phyloP scores from a whole-genome alignment of 2,329 filamentous ascomycete species.

The Dendrostoma leiphaemia region DNA sequence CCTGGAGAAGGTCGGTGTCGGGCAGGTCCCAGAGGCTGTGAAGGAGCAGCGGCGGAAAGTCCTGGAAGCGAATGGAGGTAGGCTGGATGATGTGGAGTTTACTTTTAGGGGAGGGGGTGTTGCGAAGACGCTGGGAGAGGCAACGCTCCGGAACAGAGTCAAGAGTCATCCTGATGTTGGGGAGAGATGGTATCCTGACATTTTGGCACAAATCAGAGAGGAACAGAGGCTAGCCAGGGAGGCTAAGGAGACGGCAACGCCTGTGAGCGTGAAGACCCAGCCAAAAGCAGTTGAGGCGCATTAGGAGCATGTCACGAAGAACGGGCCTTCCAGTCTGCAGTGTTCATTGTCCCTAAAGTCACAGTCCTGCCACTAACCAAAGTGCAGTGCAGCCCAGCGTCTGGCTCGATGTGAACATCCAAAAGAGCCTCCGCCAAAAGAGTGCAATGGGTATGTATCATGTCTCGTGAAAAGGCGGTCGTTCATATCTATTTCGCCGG shows the following conservation, averaged over 20 bases:
- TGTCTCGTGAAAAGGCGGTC: too few relatives aligned
- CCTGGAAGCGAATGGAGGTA: constrained; percentile 53
- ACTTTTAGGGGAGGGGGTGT: constrained; percentile 72
- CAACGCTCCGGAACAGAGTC: constrained; percentile 78
- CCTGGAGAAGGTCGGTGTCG: constrained; percentile 61
- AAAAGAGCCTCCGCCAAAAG: too few relatives aligned
- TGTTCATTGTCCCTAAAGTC: neutral
- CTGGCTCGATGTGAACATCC: too few relatives aligned
- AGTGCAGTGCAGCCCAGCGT: too few relatives aligned
- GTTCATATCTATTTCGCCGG: too few relatives aligned
- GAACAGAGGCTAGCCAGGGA: constrained; percentile 48
- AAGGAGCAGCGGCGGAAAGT: constrained; percentile 59
- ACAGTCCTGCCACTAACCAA: too few relatives aligned
- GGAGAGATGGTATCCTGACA: constrained; percentile 74
- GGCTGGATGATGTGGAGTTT: constrained; percentile 78
- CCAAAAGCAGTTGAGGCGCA: constrained; percentile 38
- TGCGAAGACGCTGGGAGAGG: constrained; percentile 72
- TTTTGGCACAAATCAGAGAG: constrained; percentile 54
- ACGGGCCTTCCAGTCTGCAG: too few relatives aligned
- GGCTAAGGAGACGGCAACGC: constrained; percentile 20
- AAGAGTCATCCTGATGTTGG: constrained; percentile 88
- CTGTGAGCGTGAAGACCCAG: constrained; percentile 23
- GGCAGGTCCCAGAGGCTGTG: constrained; percentile 59
- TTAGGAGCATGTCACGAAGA: constrained; percentile 23
- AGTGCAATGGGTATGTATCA: too few relatives aligned